Conservation (phyloP, 2,329 filamentous ascomycete genomes). For the Fusarium subglutinans region DNA sequence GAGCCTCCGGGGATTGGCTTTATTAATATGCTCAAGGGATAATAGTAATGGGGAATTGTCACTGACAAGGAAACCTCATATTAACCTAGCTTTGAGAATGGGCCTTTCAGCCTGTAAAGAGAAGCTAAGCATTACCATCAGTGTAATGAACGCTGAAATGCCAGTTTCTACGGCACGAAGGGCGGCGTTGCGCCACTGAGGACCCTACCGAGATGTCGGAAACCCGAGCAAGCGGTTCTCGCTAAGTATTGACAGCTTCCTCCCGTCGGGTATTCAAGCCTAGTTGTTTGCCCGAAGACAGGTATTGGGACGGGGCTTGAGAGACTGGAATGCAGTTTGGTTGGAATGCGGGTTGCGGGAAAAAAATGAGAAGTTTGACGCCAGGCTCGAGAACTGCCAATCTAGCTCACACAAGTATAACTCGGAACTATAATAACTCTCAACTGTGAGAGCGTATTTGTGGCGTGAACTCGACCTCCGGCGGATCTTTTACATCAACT, state of each 20-base stretch:
- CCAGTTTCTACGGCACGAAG: not conserved
- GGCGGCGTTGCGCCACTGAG: constrained; percentile 19
- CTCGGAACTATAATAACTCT: not conserved
- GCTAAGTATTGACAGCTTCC: constrained; percentile 9
- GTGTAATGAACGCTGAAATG: not conserved
- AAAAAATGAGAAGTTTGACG: constrained; percentile 12
- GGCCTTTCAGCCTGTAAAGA: not conserved
- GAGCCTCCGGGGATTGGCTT: not conserved
- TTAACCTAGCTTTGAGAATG: not conserved
- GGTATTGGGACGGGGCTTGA: not conserved
- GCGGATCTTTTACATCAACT: not conserved
- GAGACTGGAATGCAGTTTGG: constrained; percentile 7
- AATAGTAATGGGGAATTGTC: not conserved
- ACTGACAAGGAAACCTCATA: not conserved
- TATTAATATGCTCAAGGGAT: not conserved
- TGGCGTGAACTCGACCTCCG: not conserved
- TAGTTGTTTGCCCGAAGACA: not conserved
- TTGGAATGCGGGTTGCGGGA: constrained; percentile 20
- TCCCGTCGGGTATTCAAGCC: not conserved
- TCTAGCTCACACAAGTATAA: not conserved
- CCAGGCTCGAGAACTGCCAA: not conserved
- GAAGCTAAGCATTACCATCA: not conserved
- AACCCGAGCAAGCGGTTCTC: constrained; percentile 18
- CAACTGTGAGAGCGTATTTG: not conserved
- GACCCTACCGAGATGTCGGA: constrained; percentile 12